Evolutionary conservation across 1,139 yeast species (phyloP), one percentile per base, ranked within the genome.

Genomic region (Protomyces macrosporus): DNA sequence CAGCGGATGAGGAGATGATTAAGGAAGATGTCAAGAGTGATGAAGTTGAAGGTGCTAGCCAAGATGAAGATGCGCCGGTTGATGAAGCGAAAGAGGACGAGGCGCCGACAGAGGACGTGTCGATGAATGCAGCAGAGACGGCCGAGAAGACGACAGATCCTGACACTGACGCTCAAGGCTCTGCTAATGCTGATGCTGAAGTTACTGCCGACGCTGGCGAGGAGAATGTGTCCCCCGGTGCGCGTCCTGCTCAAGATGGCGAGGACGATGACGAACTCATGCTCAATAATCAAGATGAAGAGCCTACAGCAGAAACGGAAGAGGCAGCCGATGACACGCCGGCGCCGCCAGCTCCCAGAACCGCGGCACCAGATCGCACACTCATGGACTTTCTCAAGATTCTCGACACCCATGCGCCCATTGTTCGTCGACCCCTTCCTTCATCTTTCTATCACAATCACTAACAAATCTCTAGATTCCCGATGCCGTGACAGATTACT

Each of bases 401-500:
- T 76, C 87, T 93, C 91, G 96, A 90, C 68, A 96, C 90, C 66
- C 90, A 87, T 74, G 90, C 97, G 1, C 98, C 98, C 0, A 88
- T 95, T 51, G 74, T 71, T 45, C 32, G 73, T 45, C 23, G 16
- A 23, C 56, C 3, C n/a, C 6, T 23, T 23, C 23, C 23, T 23
- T 2, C 23, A 23, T 6, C 42, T 33, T 3, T 32, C 12, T 3
- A 30, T n/a, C 12, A n/a, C 30, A 6, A 4, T 3, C 12, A 14
- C 37, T 14, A 12, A 39, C 23, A 30, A 10, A 5, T 10, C 3
- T n/a, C 14, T 54, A 71, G 72, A 93, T 95, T 53, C 99, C 99
- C 0, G 98, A 95, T 73, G 95, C 96, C 0, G 98, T 95, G n/a
- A 89, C 97, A 0, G 98, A 93, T 72, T 93, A 90, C 74, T 93